Conservation (phyloP, 768 basidiomycete genomes). For the Collybia nuda region DNA sequence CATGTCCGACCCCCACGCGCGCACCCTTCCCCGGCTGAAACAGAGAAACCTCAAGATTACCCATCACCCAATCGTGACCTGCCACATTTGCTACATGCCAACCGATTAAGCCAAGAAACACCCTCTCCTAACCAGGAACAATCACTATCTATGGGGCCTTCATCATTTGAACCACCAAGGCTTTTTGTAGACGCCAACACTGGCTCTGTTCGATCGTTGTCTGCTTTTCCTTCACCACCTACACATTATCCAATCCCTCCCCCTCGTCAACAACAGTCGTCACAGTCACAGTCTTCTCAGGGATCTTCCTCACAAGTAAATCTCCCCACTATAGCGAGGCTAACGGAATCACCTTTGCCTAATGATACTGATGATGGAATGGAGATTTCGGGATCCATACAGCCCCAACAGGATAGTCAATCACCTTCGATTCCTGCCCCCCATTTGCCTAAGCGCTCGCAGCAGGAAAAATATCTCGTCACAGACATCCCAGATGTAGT, state of each 20-base stretch:
- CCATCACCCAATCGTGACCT: not conserved
- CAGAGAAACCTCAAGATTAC: slow-evolving; percentile 6
- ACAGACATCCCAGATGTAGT: not conserved
- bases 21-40: slow-evolving; percentile 8
- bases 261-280: slow-evolving; percentile 23
- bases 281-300: slow-evolving; percentile 22
- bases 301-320: slow-evolving; percentile 23
- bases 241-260: slow-evolving; percentile 70
- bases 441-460: slow-evolving; percentile 1
- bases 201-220: slow-evolving; percentile 65
- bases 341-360: slow-evolving; percentile 23
- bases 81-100: not conserved
- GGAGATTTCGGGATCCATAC: not conserved
- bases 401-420: not conserved
- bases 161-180: slow-evolving; percentile 35
- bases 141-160: slow-evolving; percentile 14
- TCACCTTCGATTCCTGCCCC: not conserved
- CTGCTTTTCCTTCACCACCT: slow-evolving; percentile 73
- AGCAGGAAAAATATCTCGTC: slow-evolving; percentile 1
- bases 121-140: not conserved
- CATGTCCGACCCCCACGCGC: not conserved
- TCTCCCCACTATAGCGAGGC: slow-evolving; percentile 16
- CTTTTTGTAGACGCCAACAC: slow-evolving; percentile 39
- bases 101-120: not conserved
- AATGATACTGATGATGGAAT: slow-evolving; percentile 8